Evolutionary conservation across 345 rosid genomes (phyloP).

Genomic region (Acer campestre): DNA sequence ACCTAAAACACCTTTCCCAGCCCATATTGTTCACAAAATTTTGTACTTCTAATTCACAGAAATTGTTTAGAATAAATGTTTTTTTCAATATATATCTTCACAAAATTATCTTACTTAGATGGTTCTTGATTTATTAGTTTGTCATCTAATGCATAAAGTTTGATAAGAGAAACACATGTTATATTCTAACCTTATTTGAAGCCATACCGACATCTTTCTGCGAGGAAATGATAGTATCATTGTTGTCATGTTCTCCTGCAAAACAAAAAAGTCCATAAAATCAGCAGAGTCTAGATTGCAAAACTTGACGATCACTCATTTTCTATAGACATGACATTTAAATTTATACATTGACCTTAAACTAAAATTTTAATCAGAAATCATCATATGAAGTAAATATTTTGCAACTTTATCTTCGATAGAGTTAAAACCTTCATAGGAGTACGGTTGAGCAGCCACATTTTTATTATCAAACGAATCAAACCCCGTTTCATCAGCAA

Average conservation of each 20-base stretch:
- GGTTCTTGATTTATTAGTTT: background rate
- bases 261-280: slow-evolving; percentile 23
- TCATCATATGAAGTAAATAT: background rate
- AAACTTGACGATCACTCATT: slow-evolving; percentile 21
- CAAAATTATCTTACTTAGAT: background rate
- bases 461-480: slow-evolving; percentile 17
- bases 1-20: background rate
- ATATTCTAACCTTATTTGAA: slow-evolving; percentile 29
- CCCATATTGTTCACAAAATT: background rate
- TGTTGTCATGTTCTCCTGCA: slow-evolving; percentile 1
- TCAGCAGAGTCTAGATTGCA: background rate
- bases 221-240: slow-evolving; percentile 10
- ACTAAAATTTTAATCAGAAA: background rate
- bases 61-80: no score
- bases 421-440: slow-evolving; percentile 3
- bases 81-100: background rate
- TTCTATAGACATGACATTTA: slow-evolving; percentile 17
- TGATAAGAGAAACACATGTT: background rate
- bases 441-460: slow-evolving; percentile 12
- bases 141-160: background rate
- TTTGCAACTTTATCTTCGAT: slow-evolving; percentile 24
- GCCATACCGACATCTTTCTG: slow-evolving; percentile 1
- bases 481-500: slow-evolving; percentile 20
- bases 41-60: background rate
- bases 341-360: background rate